Base-by-base conservation (phyloP, 2,329 filamentous ascomycete genomes). In the Hypocreales sp. region DNA sequence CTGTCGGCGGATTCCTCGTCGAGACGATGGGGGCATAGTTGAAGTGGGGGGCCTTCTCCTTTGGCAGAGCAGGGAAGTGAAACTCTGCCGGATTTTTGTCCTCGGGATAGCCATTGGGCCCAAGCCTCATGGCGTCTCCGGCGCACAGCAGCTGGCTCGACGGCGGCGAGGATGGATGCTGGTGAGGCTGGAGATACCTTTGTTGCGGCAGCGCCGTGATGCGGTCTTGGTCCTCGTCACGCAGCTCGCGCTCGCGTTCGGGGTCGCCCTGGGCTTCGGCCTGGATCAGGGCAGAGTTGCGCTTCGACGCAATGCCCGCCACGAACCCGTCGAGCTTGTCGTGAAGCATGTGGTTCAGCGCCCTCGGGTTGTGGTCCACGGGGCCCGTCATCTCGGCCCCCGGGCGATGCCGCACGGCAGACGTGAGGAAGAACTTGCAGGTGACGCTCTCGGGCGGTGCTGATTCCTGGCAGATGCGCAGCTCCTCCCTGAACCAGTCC, bases 401-500 rank as follows among this genome's bases (percentile, higher is more conserved):
- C 25, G 45, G 35, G 14, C 51, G 46, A 19, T 50, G 38, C 7
- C 51, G 42, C 11, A 54, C 51, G 7, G 83, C 69, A 1, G 78
- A 72, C 0, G 87, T 95, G 38, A 94, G 80, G 53, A 83, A 94
- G 60, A 94, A 94, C 48, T 92, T 86, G 59, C 86, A 94, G 15
- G 80, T 81, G 7, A 94, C 80, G 17, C 80, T 79, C 45, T 90
- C 82, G 1, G 81, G 79, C 2, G 87, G 87, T 8, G 87, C 86
- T 26, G 74, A 78, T 51, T 94, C 82, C 41, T 83, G 72, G 54
- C 87, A 93, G 42, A 94, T 92, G 25, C 84, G 72, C 32, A 94
- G 63, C 50, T 94, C 87, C 53, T 94, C 86, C 38, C 82, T 80
- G 63, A 94, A 95, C 87, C 87, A 95, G 47, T 94, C 83, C 74